Percentiles rank a stretch among this genome's conserved stretches.
phyloP scores from a whole-genome alignment of 805 yeast species.

The Metschnikowia lachancei region DNA sequence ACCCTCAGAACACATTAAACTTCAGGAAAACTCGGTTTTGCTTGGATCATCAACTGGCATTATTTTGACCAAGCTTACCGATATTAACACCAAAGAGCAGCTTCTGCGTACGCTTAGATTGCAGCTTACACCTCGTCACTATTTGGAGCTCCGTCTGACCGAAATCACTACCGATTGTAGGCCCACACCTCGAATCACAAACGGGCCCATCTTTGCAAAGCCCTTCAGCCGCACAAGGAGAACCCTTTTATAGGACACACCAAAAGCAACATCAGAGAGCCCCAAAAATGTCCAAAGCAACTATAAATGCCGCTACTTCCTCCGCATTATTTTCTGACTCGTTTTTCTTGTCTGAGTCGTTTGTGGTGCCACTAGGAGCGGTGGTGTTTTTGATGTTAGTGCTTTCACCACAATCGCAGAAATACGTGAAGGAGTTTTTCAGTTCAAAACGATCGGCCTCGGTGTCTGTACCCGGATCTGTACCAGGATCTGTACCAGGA shows the following conservation, averaged over 20 bases:
- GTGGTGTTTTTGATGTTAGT: constrained; percentile 7
- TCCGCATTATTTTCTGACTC: not conserved
- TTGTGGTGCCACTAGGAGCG: constrained; percentile 13
- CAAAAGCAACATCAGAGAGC: not conserved
- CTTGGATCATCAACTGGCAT: constrained; percentile 5
- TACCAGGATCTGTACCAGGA: too few species aligned
- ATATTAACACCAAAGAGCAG: not conserved
- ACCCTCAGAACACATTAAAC: not conserved
- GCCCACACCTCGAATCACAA: not conserved
- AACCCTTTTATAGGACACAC: too few species aligned
- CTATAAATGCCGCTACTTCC: not conserved
- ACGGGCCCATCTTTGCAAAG: not conserved
- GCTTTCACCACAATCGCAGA: constrained; percentile 10
- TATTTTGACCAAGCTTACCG: constrained; percentile 1
- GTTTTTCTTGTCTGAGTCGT: not conserved
- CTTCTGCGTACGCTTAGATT: constrained; percentile 5
- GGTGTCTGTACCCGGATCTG: too few species aligned
- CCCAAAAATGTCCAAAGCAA: not conserved
- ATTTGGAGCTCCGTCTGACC: constrained; percentile 8
- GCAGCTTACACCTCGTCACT: constrained; percentile 3
- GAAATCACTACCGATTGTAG: not conserved
- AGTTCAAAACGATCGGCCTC: not conserved
- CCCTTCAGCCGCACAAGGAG: too few species aligned
- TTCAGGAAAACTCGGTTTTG: constrained; percentile 8
- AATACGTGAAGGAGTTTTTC: not conserved